A percentile compares a stretch with the other conserved stretches of the same genome.
Conservation (phyloP, 1,284 basidiomycete genomes). For the Spongispora temasekensis region DNA sequence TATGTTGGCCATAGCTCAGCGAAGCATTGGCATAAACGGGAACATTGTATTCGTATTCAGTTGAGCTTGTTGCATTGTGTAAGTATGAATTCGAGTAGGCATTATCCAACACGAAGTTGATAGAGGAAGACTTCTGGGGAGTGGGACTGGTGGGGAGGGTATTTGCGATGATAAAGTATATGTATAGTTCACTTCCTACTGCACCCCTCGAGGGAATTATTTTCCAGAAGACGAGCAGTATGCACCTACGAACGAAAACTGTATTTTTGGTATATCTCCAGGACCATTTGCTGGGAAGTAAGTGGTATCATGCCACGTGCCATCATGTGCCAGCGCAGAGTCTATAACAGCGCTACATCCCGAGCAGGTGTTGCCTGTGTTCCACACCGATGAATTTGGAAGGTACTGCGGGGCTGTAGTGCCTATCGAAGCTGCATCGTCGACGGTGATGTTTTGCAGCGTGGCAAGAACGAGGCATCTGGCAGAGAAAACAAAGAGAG, state of each 20-base stretch:
- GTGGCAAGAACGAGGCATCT: constrained; percentile 1
- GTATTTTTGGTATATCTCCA: neutral
- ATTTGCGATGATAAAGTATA: constrained; percentile 22
- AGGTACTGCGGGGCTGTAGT: constrained; percentile 8
- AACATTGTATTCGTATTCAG: constrained; percentile 17
- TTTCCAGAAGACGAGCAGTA: neutral
- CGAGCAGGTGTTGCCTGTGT: constrained; percentile 1
- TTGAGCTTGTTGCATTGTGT: neutral
- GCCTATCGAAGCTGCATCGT: constrained; percentile 15
- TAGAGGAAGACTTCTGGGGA: neutral
- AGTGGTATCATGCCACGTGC: constrained; percentile 23
- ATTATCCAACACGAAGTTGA: constrained; percentile 14
- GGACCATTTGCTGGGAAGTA: neutral
- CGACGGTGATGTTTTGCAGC: constrained; percentile 20
- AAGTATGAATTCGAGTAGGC: neutral
- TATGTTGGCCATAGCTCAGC: constrained; percentile 10
- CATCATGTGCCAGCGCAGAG: constrained; percentile 5
- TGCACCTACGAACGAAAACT: constrained; percentile 17
- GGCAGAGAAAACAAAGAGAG: constrained; percentile 1
- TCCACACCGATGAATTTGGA: neutral
- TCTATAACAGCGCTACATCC: neutral
- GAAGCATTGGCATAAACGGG: constrained; percentile 13
- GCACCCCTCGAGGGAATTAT: neutral
- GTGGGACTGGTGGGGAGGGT: neutral
- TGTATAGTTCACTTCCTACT: constrained; percentile 19